phyloP scores from a whole-genome alignment of 2,329 filamentous ascomycete genomes.

The Penicillium capsulatum region DNA sequence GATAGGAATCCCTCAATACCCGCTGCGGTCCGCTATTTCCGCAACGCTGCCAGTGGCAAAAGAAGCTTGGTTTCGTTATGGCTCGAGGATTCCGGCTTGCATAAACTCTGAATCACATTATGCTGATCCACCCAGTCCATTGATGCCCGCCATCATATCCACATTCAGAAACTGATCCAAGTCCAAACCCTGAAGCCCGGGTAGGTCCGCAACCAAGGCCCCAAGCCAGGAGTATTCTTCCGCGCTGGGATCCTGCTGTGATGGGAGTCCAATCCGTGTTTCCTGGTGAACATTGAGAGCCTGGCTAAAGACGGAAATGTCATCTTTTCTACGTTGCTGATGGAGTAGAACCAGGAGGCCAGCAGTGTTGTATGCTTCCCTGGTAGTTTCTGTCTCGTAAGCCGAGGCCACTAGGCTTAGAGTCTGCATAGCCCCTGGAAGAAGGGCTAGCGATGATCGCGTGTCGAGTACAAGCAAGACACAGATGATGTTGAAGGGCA shows the following conservation, averaged over 20 bases:
- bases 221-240: constrained; percentile 40
- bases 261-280: constrained; percentile 5
- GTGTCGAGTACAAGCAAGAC: constrained; percentile 54
- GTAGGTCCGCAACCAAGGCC: constrained; percentile 40
- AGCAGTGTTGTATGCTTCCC: constrained; percentile 52
- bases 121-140: constrained; percentile 4
- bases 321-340: constrained; percentile 44
- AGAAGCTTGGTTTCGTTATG: too few relatives aligned
- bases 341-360: constrained; percentile 51
- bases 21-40: too few relatives aligned
- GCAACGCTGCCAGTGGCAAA: too few relatives aligned
- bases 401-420: constrained; percentile 39
- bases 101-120: too few relatives aligned
- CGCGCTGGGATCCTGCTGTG: constrained; percentile 17
- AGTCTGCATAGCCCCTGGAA: constrained; percentile 50
- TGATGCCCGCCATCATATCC: constrained; percentile 25
- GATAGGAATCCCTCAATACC: too few relatives aligned
- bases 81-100: too few relatives aligned
- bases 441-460: constrained; percentile 44
- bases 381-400: constrained; percentile 46
- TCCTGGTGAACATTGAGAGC: constrained; percentile 29
- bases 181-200: constrained; percentile 39
- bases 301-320: constrained; percentile 25
- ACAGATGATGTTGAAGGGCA: constrained; percentile 56
- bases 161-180: constrained; percentile 39